A percentile compares a stretch with the other conserved stretches of the same genome.
These are phyloP conservation scores for Phaseolus lunatus DNA, from an alignment of 306 rosid species.

Conservation along the genomic window DNA sequence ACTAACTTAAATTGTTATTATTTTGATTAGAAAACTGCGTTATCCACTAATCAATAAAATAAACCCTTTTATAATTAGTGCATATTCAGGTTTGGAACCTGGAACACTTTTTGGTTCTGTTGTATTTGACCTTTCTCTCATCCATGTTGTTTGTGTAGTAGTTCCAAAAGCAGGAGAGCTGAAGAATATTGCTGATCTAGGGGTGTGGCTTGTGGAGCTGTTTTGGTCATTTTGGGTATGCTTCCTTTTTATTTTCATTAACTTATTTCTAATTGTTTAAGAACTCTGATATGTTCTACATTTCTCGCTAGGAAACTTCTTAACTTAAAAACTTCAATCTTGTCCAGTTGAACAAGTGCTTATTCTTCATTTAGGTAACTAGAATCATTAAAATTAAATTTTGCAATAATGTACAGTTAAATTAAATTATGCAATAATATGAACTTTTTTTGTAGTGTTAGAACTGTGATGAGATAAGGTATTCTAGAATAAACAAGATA, in stretches of 20 bases:
- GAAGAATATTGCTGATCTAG: slow-evolving; percentile 90
- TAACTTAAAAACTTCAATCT: slow-evolving; percentile 29
- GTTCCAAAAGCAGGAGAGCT: slow-evolving; percentile 89
- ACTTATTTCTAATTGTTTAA: slow-evolving; percentile 17
- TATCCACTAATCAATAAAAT: slow-evolving; percentile 29
- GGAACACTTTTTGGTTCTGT: slow-evolving; percentile 99
- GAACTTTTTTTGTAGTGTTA: too few relatives aligned
- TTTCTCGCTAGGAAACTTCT: slow-evolving; percentile 24
- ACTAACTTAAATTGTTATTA: neutral
- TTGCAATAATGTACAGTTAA: too few relatives aligned
- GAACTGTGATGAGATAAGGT: too few relatives aligned
- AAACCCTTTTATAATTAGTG: slow-evolving; percentile 24
- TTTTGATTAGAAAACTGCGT: slow-evolving; percentile 27
- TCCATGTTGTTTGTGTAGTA: slow-evolving; percentile 91
- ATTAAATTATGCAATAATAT: too few relatives aligned
- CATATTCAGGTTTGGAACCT: slow-evolving; percentile 88
- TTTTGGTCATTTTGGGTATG: slow-evolving; percentile 95
- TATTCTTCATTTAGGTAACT: too few relatives aligned
- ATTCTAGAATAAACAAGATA: too few relatives aligned
- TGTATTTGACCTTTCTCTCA: slow-evolving; percentile 95
- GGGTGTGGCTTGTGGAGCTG: slow-evolving; percentile 97
- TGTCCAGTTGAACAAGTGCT: too few relatives aligned
- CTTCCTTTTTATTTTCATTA: slow-evolving; percentile 23
- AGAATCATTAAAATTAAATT: too few relatives aligned
- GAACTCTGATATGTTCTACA: slow-evolving; percentile 23